A percentile compares a stretch with the other conserved stretches of the same genome.
phyloP scores from a whole-genome alignment of 1,284 basidiomycete genomes.

The Peniophora sp. region DNA sequence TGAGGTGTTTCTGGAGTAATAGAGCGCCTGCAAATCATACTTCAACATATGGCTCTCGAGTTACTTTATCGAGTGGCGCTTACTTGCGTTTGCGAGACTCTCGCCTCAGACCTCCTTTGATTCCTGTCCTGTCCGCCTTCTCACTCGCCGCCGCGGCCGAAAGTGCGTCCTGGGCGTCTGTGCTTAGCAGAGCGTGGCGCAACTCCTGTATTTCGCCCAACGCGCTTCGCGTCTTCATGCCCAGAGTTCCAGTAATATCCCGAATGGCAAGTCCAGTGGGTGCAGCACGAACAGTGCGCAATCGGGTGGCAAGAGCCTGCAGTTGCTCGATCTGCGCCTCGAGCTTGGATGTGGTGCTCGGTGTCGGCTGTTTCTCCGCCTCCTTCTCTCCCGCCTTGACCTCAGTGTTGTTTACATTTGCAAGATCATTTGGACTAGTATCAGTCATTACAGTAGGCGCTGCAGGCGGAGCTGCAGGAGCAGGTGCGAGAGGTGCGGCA shows the following conservation, averaged over 20 bases:
- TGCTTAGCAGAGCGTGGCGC: constrained; percentile 4
- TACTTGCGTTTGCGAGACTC: constrained; percentile 8
- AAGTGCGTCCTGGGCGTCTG: constrained; percentile 10
- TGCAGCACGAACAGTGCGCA: constrained; percentile 4
- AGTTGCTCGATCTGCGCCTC: constrained; percentile 15
- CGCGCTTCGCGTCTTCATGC: background rate
- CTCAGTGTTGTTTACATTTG: background rate
- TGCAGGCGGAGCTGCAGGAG: background rate
- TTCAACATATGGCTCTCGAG: background rate
- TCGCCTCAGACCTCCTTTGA: constrained; percentile 4
- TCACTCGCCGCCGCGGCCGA: constrained; percentile 11
- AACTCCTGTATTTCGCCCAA: constrained; percentile 6
- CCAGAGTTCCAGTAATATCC: background rate
- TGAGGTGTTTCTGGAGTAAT: constrained; percentile 13
- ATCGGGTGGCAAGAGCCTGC: constrained; percentile 8
- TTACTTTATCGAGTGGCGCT: background rate
- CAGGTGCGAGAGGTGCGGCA: background rate
- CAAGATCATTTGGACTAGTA: background rate
- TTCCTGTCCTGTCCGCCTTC: constrained; percentile 5
- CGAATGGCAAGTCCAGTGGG: background rate
- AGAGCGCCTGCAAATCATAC: constrained; percentile 9
- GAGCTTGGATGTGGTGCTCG: constrained; percentile 3
- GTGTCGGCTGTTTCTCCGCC: constrained; percentile 3
- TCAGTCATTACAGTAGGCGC: background rate
- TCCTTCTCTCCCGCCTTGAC: background rate